Conservation (phyloP, 75 land plant genomes). For the Pseudotsuga menziesii region DNA sequence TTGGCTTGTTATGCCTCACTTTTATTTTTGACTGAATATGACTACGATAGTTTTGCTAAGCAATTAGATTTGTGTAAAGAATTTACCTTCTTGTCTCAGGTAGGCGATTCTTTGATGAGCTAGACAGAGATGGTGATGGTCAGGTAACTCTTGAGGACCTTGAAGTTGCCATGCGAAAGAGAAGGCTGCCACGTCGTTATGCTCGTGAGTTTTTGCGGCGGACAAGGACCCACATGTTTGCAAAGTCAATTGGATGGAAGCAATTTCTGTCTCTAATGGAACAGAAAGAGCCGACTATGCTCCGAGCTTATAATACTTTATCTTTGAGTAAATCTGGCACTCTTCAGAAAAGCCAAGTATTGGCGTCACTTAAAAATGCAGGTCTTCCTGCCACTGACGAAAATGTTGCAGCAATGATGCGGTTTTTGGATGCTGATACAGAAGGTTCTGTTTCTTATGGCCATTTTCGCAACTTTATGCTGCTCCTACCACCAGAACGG, state of each 20-base stretch:
- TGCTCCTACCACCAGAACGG: constrained; percentile 89
- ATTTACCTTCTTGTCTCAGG: constrained; percentile 35
- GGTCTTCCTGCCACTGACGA: constrained; percentile 95
- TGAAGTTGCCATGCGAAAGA: constrained; percentile 79
- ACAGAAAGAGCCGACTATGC: constrained; percentile 90
- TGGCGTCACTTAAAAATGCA: constrained; percentile 69
- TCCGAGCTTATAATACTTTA: constrained; percentile 77
- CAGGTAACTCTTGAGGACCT: constrained; percentile 87
- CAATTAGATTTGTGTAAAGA: not conserved
- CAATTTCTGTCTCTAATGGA: constrained; percentile 86
- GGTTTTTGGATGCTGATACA: constrained; percentile 68
- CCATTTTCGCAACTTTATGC: constrained; percentile 94
- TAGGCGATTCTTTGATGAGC: constrained; percentile 81
- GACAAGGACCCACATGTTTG: constrained; percentile 72
- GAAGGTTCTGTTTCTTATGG: constrained; percentile 86
- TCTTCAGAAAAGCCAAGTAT: constrained; percentile 78
- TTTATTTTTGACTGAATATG: not conserved
- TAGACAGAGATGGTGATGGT: constrained; percentile 94
- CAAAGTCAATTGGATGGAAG: constrained; percentile 95
- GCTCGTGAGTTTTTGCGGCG: constrained; percentile 77
- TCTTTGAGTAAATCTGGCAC: constrained; percentile 93
- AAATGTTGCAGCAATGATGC: constrained; percentile 94
- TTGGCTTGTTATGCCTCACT: not conserved
- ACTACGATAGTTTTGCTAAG: not conserved
- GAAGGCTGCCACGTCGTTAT: constrained; percentile 75